phyloP scores from a whole-genome alignment of 805 yeast species.

The Lachancea nothofagi region DNA sequence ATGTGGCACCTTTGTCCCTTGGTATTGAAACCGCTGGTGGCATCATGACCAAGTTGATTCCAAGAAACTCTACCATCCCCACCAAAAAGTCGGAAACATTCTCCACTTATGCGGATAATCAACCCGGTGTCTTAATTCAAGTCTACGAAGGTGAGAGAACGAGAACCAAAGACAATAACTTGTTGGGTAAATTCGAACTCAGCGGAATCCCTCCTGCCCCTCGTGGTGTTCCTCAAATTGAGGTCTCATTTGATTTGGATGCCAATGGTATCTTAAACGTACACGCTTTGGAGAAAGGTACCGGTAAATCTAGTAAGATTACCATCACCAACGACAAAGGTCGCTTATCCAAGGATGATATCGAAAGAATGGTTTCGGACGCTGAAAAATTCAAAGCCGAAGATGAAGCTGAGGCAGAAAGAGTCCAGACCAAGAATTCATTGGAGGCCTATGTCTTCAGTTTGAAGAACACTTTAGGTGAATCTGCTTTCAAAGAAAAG shows the following conservation, averaged over 20 bases:
- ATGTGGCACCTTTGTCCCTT: slow-evolving; percentile 94
- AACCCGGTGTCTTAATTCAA: slow-evolving; percentile 97
- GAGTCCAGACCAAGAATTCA: slow-evolving; percentile 91
- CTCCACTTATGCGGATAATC: slow-evolving; percentile 97
- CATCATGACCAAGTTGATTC: slow-evolving; percentile 95
- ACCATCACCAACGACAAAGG: slow-evolving; percentile 99
- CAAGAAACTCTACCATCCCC: slow-evolving; percentile 95
- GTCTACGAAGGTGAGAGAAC: slow-evolving; percentile 98
- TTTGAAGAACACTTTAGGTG: slow-evolving; percentile 74
- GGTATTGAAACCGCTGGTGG: slow-evolving; percentile 99
- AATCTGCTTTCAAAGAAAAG: slow-evolving; percentile 75
- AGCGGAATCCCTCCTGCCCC: slow-evolving; percentile 98
- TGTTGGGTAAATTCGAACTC: slow-evolving; percentile 94
- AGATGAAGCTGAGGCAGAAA: slow-evolving; percentile 89
- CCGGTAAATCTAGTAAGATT: slow-evolving; percentile 95
- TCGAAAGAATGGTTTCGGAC: slow-evolving; percentile 95
- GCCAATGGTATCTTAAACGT: slow-evolving; percentile 97
- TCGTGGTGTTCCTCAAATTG: slow-evolving; percentile 97
- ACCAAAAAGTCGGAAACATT: slow-evolving; percentile 95
- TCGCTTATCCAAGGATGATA: slow-evolving; percentile 95
- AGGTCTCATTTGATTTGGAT: slow-evolving; percentile 94
- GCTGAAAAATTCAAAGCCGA: slow-evolving; percentile 97
- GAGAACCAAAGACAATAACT: slow-evolving; percentile 90
- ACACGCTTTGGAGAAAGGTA: slow-evolving; percentile 95
- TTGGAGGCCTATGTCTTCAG: slow-evolving; percentile 94